A percentile compares a stretch with the other conserved stretches of the same genome.
These are phyloP conservation scores for Corymbia maculata DNA, from an alignment of 345 rosid genomes.

Conservation along the genomic window DNA sequence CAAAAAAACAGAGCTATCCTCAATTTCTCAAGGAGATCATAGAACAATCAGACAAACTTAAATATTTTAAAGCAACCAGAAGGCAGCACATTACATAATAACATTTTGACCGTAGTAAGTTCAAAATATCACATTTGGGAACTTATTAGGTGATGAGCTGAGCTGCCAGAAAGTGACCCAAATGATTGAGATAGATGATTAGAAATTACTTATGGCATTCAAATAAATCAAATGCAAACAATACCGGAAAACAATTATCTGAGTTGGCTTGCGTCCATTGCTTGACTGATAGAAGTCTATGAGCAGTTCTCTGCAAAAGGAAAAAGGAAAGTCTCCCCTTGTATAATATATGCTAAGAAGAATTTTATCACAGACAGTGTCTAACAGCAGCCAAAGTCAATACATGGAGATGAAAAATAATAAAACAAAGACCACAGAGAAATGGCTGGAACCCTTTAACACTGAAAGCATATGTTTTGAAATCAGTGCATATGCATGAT, in stretches of 20 bases:
- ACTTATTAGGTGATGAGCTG: background rate
- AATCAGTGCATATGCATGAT: background rate
- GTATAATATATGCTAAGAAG: background rate
- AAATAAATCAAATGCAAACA: background rate
- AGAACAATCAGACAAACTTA: background rate
- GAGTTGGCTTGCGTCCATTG: conserved; percentile 45
- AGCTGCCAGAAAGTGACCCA: background rate
- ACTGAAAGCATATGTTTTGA: background rate
- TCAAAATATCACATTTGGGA: background rate
- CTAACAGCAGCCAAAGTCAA: background rate
- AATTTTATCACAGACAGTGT: background rate
- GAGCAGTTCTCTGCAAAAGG: conserved; percentile 49
- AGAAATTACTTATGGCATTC: background rate
- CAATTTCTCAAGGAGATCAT: background rate
- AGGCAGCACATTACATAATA: background rate
- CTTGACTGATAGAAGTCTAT: conserved; percentile 58
- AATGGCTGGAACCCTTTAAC: background rate
- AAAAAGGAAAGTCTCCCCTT: background rate
- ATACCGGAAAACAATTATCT: conserved; percentile 82
- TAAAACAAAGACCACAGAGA: background rate
- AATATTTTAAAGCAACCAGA: background rate
- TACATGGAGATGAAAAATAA: background rate
- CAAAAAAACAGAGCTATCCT: background rate
- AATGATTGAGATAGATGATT: background rate
- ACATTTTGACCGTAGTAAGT: background rate